A percentile compares a stretch with the other conserved stretches of the same genome.
These are phyloP conservation scores for Tricholoma sp. DNA, from an alignment of 768 basidiomycete species.

Conservation along the genomic window DNA sequence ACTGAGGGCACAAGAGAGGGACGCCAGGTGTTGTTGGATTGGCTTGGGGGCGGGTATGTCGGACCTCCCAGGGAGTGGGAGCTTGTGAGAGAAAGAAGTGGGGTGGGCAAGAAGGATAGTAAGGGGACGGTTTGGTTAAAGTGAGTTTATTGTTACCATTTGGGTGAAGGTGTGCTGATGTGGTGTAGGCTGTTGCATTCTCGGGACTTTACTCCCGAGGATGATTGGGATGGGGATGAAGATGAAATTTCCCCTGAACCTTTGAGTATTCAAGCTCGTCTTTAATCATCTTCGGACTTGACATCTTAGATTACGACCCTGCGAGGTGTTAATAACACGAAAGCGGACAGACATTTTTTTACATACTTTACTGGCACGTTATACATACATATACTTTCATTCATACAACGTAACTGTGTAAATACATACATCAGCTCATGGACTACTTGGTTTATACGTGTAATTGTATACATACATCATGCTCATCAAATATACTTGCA, in stretches of 20 bases:
- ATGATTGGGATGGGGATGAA: neutral
- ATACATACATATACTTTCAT: neutral
- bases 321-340: neutral
- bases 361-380: neutral
- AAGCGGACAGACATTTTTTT: neutral
- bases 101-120: constrained; percentile 34
- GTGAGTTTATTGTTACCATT: constrained; percentile 26
- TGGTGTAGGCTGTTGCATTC: neutral
- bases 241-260: neutral
- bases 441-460: neutral
- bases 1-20: constrained; percentile 72
- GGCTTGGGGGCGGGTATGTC: constrained; percentile 34
- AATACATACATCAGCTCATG: neutral
- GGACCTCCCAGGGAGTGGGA: constrained; percentile 38
- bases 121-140: constrained; percentile 49
- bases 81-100: constrained; percentile 57
- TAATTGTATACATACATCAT: neutral
- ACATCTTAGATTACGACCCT: too few relatives aligned
- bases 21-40: constrained; percentile 48
- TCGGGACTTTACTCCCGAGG: neutral
- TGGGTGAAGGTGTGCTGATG: neutral
- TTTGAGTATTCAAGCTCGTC: neutral
- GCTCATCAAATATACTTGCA: neutral
- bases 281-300: neutral
- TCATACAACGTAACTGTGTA: too few relatives aligned